Evolutionary conservation across 345 rosid genomes (phyloP).

Genomic region (Ricinus communis): DNA sequence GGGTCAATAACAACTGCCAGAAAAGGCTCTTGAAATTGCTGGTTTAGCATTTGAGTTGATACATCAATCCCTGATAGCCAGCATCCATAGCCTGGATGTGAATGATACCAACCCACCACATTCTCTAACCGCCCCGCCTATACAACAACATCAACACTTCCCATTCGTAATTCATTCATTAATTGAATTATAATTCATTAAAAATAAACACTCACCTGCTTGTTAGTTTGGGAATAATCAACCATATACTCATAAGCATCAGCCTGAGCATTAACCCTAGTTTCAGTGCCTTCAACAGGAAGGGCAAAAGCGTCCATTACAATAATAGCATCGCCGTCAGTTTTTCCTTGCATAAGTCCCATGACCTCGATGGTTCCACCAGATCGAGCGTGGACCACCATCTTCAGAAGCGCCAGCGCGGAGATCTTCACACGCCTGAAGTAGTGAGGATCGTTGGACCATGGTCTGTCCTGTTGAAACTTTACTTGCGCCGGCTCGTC

Average conservation of each 20-base stretch:
- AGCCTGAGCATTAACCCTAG: constrained; percentile 98
- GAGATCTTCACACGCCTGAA: constrained; percentile 97
- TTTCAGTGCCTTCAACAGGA: constrained; percentile 99
- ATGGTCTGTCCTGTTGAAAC: constrained; percentile 91
- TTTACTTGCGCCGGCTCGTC: constrained; percentile 60
- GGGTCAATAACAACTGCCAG: constrained; percentile 98
- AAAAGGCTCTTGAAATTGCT: constrained; percentile 95
- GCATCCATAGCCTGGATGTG: constrained; percentile 99
- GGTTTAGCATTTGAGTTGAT: constrained; percentile 97
- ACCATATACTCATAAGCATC: constrained; percentile 99
- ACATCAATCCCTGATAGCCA: constrained; percentile 99
- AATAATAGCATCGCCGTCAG: constrained; percentile 90
- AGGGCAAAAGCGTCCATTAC: constrained; percentile 99
- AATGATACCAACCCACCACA: constrained; percentile 92
- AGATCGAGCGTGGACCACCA: constrained; percentile 99
- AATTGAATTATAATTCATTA: too few species aligned
- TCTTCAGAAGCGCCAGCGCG: constrained; percentile 95
- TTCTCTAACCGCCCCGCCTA: constrained; percentile 98
- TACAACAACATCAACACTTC: too few species aligned
- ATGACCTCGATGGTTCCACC: constrained; percentile 99
- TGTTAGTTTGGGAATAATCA: constrained; percentile 93
- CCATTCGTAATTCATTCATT: too few species aligned
- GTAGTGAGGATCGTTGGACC: constrained; percentile 91
- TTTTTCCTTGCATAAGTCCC: constrained; percentile 99
- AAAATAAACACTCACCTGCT: constrained; percentile 74